Evolutionary conservation across 2,329 filamentous ascomycete genomes (phyloP).

Genomic region (Penicillium sp.): DNA sequence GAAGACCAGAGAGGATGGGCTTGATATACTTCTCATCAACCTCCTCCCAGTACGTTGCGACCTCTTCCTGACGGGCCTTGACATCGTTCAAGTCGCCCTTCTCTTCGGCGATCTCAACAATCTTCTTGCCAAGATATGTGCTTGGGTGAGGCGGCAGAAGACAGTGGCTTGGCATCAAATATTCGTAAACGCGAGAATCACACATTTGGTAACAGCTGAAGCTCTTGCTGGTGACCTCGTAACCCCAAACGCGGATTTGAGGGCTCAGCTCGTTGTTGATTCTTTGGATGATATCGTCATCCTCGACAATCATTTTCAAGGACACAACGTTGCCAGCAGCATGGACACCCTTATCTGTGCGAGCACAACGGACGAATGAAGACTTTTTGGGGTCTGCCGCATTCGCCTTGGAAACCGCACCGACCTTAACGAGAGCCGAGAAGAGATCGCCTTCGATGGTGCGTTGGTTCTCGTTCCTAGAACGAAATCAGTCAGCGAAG

Average conservation of each 20-base stretch:
- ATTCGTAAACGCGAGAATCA: constrained; percentile 96
- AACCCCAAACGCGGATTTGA: constrained; percentile 95
- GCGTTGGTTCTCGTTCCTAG: constrained; percentile 64
- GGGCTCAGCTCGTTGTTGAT: constrained; percentile 83
- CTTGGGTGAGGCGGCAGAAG: constrained; percentile 89
- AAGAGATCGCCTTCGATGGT: constrained; percentile 98
- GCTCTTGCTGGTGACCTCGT: constrained; percentile 81
- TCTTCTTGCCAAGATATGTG: constrained; percentile 78
- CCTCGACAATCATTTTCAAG: constrained; percentile 92
- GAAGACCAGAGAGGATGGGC: constrained; percentile 57
- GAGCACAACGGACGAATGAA: constrained; percentile 86
- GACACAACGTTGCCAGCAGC: constrained; percentile 95
- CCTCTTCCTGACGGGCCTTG: constrained; percentile 70
- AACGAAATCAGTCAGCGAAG: constrained; percentile 2
- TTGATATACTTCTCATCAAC: constrained; percentile 80
- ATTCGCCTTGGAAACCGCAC: constrained; percentile 95
- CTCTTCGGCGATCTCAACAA: constrained; percentile 76
- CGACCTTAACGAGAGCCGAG: constrained; percentile 83
- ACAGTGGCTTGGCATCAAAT: constrained; percentile 89
- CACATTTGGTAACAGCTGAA: constrained; percentile 96
- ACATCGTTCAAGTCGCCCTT: constrained; percentile 71
- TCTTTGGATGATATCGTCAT: constrained; percentile 80
- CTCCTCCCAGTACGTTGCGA: constrained; percentile 77
- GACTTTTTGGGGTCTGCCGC: constrained; percentile 97
- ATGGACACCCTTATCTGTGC: constrained; percentile 97